Evolutionary conservation across 2,329 filamentous ascomycete species (phyloP), one percentile per base, ranked within the genome.

Genomic region (Penicillium verrucosum): DNA sequence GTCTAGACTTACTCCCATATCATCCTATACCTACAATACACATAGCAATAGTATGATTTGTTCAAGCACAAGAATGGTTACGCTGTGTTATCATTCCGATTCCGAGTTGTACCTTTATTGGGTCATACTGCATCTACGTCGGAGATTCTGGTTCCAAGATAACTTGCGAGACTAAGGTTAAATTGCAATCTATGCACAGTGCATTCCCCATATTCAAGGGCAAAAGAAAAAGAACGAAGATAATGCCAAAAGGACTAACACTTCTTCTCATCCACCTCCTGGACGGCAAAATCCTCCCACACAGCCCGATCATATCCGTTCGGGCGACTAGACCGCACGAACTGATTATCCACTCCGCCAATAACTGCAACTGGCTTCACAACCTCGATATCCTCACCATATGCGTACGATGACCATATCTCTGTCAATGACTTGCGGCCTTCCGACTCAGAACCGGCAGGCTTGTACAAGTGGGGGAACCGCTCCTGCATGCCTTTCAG

Each of bases 401-500:
- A 78, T 7, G 73, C 76, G 18, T 68, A 65, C 8, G 78, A 74
- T 62, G 77, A 78, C 77, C 80, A 83, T 59, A 74, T 76, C 65
- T 82, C 79, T 1, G 69, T 73, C 56, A 82, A 72, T 61, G 81
- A 76, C 45, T 78, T 71, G 7, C 68, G 69, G 27, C 78, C 70
- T 38, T 58, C 59, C 1, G 54, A 32, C 29, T 36, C 41, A 10
- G 30, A 41, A 3, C 61, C 62, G 11, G 62, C 55, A 4, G 59
- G 25, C 29, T 75, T 73, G 58, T 85, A 84, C n/a, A 87, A 70
- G 27, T 82, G 78, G 0, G 83, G 82, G 64, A 80, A 81, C 8
- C 76, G 75, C 38, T 71, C 67, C 53, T 79, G 76, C 81, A 87
- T 80, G 29, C 78, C 78, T 55, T 77, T 78, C 60, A 88, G 68